Conservation (phyloP, 2,329 filamentous ascomycete species). For the Trichoderma atrobrunneum region DNA sequence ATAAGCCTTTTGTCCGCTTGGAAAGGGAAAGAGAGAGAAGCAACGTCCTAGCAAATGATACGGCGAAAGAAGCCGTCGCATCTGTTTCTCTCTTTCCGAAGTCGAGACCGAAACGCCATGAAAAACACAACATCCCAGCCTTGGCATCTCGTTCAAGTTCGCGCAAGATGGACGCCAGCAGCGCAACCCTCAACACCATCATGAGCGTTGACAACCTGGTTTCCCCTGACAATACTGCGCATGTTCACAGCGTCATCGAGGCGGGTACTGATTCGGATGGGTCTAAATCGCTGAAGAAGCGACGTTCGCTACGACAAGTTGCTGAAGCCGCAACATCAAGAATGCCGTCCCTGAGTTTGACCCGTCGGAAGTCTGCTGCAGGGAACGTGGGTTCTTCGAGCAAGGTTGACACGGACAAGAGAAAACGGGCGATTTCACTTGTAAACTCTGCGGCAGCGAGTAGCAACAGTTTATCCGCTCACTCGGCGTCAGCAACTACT, state of each 20-base stretch:
- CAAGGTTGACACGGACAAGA: neutral
- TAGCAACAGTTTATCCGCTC: neutral
- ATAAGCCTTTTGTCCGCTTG: slow-evolving; percentile 14
- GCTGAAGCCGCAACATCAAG: slow-evolving; percentile 14
- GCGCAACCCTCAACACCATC: slow-evolving; percentile 49
- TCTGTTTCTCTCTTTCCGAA: neutral
- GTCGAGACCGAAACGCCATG: neutral
- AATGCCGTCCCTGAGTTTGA: slow-evolving; percentile 12
- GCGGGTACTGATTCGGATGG: neutral
- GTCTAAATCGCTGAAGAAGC: neutral
- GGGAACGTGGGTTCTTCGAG: slow-evolving; percentile 1
- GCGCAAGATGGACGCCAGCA: slow-evolving; percentile 41
- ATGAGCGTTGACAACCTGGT: slow-evolving; percentile 48
- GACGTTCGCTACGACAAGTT: slow-evolving; percentile 11
- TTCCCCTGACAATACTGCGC: neutral
- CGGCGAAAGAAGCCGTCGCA: neutral
- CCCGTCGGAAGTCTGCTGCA: slow-evolving; percentile 16
- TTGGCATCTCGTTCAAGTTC: slow-evolving; percentile 36
- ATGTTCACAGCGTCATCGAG: neutral
- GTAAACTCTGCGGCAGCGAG: neutral
- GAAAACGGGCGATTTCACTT: neutral
- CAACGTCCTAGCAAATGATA: neutral
- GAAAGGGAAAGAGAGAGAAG: neutral
- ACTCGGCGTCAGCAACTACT: neutral
- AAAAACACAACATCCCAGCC: slow-evolving; percentile 30